Percentiles rank a stretch among this genome's conserved stretches.
These are phyloP conservation scores for Alternaria panax DNA, from an alignment of 2,329 filamentous ascomycete species.

Conservation along the genomic window DNA sequence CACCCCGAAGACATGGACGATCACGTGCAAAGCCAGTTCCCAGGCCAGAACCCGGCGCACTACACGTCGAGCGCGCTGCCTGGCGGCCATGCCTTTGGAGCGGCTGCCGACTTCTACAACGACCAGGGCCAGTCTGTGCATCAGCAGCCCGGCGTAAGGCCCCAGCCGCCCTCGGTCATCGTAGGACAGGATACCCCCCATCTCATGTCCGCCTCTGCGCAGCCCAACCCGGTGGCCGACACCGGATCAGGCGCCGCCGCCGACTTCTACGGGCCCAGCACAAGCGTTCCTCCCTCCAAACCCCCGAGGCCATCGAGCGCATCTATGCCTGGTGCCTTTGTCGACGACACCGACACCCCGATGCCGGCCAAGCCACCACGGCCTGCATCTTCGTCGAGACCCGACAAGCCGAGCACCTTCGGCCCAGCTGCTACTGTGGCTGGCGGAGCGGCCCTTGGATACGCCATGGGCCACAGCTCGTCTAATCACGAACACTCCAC, in stretches of 20 bases:
- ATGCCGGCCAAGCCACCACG: constrained; percentile 45
- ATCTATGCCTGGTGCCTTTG: constrained; percentile 48
- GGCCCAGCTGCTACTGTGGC: constrained; percentile 47
- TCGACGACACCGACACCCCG: constrained; percentile 33
- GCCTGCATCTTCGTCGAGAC: constrained; percentile 33
- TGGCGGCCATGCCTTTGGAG: constrained; percentile 55
- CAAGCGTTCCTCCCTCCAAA: constrained; percentile 37
- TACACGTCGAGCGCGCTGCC: constrained; percentile 57
- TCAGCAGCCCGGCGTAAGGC: constrained; percentile 66
- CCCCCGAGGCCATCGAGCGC: constrained; percentile 42
- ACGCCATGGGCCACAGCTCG: constrained; percentile 47
- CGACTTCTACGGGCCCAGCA: constrained; percentile 59
- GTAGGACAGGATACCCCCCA: constrained; percentile 63
- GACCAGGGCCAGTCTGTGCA: constrained; percentile 68
- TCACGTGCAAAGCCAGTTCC: constrained; percentile 65
- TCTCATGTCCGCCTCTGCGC: constrained; percentile 61
- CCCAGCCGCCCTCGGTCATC: constrained; percentile 61
- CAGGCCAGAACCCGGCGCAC: constrained; percentile 61
- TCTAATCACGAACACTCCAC: constrained; percentile 38
- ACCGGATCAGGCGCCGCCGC: constrained; percentile 67
- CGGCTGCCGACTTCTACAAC: constrained; percentile 68
- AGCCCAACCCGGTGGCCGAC: constrained; percentile 63
- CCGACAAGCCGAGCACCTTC: constrained; percentile 43
- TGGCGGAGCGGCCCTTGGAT: constrained; percentile 54
- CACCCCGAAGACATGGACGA: constrained; percentile 48